phyloP scores from a whole-genome alignment of 768 basidiomycete species.

The Leucosporidium scottii region DNA sequence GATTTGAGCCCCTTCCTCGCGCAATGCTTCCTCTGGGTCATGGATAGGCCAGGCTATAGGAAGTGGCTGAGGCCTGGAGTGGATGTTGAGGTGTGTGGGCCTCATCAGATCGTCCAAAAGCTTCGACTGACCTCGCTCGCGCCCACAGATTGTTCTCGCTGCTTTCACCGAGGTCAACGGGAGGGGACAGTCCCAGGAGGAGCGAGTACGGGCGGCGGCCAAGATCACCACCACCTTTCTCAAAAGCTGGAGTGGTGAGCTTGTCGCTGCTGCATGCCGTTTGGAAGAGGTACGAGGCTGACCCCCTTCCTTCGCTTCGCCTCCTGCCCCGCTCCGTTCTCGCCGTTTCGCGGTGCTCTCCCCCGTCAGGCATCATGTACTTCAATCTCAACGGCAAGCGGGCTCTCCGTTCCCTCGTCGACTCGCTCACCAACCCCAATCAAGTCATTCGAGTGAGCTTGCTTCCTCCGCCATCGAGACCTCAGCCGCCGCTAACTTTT shows the following conservation, averaged over 20 bases:
- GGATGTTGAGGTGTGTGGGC: conserved; percentile 72
- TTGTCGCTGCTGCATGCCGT: neutral
- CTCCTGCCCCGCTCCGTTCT: too few species aligned
- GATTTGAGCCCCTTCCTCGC: conserved; percentile 54
- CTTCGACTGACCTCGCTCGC: neutral
- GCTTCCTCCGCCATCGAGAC: neutral
- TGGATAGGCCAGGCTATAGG: conserved; percentile 77
- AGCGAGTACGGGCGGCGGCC: conserved; percentile 68
- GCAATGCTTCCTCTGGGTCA: conserved; percentile 68
- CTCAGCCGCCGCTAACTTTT: too few species aligned
- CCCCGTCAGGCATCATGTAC: conserved; percentile 66
- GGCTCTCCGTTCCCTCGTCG: conserved; percentile 59
- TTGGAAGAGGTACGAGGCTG: too few species aligned
- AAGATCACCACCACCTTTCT: conserved; percentile 75
- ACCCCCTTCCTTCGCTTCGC: too few species aligned
- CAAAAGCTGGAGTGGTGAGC: conserved; percentile 85
- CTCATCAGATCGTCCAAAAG: too few species aligned
- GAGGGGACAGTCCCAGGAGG: conserved; percentile 67
- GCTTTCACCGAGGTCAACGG: conserved; percentile 90
- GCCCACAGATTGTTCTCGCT: conserved; percentile 65
- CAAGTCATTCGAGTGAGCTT: conserved; percentile 67
- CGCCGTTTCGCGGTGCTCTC: too few species aligned
- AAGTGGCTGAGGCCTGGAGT: conserved; percentile 68
- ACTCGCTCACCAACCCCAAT: conserved; percentile 81
- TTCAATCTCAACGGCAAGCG: conserved; percentile 83